Percentiles rank a stretch among this genome's conserved stretches.
These are phyloP conservation scores for Cydonia oblonga DNA, from an alignment of 331 rosid species.

Conservation along the genomic window DNA sequence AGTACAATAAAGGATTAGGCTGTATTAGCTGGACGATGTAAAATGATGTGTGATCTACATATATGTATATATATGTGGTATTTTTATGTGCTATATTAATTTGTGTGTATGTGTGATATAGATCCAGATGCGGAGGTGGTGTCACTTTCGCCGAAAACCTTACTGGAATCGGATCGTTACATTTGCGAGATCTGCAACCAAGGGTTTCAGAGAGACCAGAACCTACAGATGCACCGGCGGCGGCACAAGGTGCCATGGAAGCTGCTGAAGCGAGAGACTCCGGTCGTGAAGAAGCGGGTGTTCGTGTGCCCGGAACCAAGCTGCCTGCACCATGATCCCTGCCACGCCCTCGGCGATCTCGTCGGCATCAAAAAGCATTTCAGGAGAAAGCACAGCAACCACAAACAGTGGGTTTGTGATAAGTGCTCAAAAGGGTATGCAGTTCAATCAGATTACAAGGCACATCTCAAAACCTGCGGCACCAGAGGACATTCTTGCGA, in stretches of 20 bases:
- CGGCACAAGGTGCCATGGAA: conserved; percentile 99
- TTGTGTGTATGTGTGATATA: background rate
- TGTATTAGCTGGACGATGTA: background rate
- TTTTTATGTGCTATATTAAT: background rate
- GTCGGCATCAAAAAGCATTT: conserved; percentile 95
- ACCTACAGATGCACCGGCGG: conserved; percentile 96
- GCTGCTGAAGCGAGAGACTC: conserved; percentile 76
- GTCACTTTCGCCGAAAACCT: conserved; percentile 86
- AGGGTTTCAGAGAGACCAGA: conserved; percentile 98
- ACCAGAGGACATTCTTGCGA: conserved; percentile 97
- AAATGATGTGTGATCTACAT: background rate
- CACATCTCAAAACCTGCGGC: conserved; percentile 97
- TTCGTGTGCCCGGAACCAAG: conserved; percentile 95
- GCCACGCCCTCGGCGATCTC: conserved; percentile 96
- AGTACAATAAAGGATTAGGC: background rate
- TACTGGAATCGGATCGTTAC: conserved; percentile 93
- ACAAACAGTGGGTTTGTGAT: conserved; percentile 94
- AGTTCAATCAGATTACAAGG: conserved; percentile 94
- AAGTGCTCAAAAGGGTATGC: conserved; percentile 87
- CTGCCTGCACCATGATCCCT: conserved; percentile 91
- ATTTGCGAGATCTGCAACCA: conserved; percentile 99
- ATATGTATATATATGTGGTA: background rate
- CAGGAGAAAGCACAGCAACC: conserved; percentile 82
- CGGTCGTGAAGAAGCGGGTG: conserved; percentile 72
- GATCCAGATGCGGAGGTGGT: conserved; percentile 99